Percentiles rank a stretch among this genome's conserved stretches.
These are phyloP conservation scores for Alternaria arborescens DNA, from an alignment of 2,329 filamentous ascomycete genomes.

Conservation along the genomic window DNA sequence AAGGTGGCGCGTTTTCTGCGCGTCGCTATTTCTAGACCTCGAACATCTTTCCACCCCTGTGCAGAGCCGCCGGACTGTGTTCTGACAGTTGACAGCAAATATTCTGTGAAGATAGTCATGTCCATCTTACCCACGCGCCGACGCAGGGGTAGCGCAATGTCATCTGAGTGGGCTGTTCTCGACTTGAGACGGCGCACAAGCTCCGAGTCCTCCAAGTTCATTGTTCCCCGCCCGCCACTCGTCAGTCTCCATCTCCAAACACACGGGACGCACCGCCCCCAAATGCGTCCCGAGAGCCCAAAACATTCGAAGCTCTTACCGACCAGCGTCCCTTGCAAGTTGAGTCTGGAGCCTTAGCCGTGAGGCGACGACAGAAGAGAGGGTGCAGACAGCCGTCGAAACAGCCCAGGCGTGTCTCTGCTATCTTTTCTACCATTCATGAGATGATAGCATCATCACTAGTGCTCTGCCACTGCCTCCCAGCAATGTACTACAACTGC, in stretches of 20 bases:
- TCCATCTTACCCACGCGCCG: slow-evolving; percentile 21
- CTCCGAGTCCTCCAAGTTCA: slow-evolving; percentile 26
- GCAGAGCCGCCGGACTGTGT: slow-evolving; percentile 38
- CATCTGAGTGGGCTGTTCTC: slow-evolving; percentile 19
- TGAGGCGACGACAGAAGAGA: slow-evolving; percentile 16
- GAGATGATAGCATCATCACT: slow-evolving; percentile 7
- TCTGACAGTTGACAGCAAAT: slow-evolving; percentile 12
- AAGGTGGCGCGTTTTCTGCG: neutral
- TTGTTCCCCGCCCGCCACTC: slow-evolving; percentile 32
- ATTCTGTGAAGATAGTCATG: slow-evolving; percentile 9
- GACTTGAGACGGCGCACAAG: slow-evolving; percentile 23
- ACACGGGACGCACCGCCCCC: slow-evolving; percentile 43
- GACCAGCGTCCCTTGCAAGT: slow-evolving; percentile 15
- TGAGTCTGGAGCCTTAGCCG: slow-evolving; percentile 8
- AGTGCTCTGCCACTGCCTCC: slow-evolving; percentile 9
- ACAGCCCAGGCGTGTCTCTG: slow-evolving; percentile 29
- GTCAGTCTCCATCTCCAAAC: slow-evolving; percentile 25
- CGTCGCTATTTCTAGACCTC: slow-evolving; percentile 13
- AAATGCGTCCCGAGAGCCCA: slow-evolving; percentile 22
- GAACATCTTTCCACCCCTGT: slow-evolving; percentile 18
- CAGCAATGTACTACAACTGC: slow-evolving; percentile 11
- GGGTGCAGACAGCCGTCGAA: slow-evolving; percentile 21
- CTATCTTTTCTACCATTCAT: slow-evolving; percentile 17
- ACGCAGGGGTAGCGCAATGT: slow-evolving; percentile 35
- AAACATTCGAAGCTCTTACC: slow-evolving; percentile 10